phyloP scores from a whole-genome alignment of 306 rosid species.

The Prunus armeniaca region DNA sequence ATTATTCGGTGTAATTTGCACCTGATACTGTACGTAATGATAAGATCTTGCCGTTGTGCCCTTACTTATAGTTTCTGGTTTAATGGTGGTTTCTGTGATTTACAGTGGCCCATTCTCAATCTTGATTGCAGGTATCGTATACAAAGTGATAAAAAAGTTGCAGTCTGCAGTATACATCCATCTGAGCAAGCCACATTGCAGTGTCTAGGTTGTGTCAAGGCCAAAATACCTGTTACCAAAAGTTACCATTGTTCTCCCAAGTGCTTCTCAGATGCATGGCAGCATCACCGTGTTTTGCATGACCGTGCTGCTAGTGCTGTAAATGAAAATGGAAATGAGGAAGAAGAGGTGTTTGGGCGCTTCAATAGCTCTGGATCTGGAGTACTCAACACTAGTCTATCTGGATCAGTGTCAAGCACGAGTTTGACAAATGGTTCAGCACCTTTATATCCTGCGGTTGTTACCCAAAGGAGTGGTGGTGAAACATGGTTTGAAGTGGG shows the following conservation, averaged over 20 bases:
- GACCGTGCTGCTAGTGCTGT: conserved; percentile 91
- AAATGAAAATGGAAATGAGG: conserved; percentile 88
- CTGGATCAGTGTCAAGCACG: conserved; percentile 64
- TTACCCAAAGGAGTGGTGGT: conserved; percentile 77
- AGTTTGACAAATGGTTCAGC: conserved; percentile 74
- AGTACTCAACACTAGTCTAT: conserved; percentile 43
- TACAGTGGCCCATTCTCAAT: conserved; percentile 4
- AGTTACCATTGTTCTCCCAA: conserved; percentile 90
- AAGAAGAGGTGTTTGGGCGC: conserved; percentile 84
- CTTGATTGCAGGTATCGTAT: conserved; percentile 79
- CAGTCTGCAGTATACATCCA: conserved; percentile 93
- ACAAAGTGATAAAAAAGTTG: conserved; percentile 81
- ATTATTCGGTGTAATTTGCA: neutral
- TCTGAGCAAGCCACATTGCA: conserved; percentile 92
- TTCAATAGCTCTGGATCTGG: conserved; percentile 65
- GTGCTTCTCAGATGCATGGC: conserved; percentile 98
- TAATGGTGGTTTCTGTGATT: conserved; percentile 9
- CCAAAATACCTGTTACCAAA: conserved; percentile 73
- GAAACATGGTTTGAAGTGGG: conserved; percentile 97
- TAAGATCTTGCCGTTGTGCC: neutral
- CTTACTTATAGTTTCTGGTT: neutral
- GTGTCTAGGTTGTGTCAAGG: conserved; percentile 86
- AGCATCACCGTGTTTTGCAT: conserved; percentile 92
- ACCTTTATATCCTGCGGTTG: conserved; percentile 70
- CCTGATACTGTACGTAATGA: neutral